Percentiles rank a stretch among this genome's conserved stretches.
Conservation (phyloP, 2,329 filamentous ascomycete genomes). For the Aspergillus ochraceus region DNA sequence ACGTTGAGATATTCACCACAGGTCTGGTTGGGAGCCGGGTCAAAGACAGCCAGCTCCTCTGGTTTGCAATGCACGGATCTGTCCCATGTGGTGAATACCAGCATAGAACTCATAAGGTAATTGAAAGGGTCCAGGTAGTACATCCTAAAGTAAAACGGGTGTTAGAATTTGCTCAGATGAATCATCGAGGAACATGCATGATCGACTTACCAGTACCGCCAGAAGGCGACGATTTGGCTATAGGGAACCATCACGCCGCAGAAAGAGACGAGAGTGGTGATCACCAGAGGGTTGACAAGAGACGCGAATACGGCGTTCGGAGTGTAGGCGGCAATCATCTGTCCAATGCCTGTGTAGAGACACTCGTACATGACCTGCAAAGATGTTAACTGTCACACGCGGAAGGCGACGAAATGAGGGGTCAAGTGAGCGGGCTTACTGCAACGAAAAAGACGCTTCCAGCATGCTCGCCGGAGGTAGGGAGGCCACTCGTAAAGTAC, state of each 20-base stretch:
- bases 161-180: no score
- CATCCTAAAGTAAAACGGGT: no score
- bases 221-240: not conserved
- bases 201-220: slow-evolving; percentile 1
- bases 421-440: no score
- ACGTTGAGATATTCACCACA: slow-evolving; percentile 7
- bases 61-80: not conserved
- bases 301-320: not conserved
- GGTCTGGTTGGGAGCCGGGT: slow-evolving; percentile 11
- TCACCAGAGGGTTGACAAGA: slow-evolving; percentile 1
- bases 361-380: slow-evolving; percentile 1
- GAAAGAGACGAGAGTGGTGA: not conserved
- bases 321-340: slow-evolving; percentile 1
- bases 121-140: slow-evolving; percentile 3
- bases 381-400: no score
- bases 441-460: not conserved
- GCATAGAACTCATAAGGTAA: not conserved
- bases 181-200: no score
- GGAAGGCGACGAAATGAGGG: no score
- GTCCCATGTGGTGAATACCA: not conserved
- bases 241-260: not conserved
- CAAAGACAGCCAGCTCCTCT: not conserved
- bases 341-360: not conserved
- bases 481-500: not conserved
- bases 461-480: not conserved